phyloP scores from a whole-genome alignment of 306 rosid species.

The Adenanthera pavonina region DNA sequence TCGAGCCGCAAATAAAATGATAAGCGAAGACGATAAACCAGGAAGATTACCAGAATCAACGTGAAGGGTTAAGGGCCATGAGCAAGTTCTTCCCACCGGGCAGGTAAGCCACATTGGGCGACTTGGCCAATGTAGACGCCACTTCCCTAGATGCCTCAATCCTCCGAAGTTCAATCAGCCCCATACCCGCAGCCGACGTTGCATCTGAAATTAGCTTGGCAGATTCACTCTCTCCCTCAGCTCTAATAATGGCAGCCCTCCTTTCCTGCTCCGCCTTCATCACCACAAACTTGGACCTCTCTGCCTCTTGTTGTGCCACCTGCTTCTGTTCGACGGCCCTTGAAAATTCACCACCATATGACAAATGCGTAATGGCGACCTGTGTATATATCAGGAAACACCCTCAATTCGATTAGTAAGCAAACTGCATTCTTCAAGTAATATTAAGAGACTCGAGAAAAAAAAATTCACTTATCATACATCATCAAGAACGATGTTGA shows the following conservation, averaged over 20 bases:
- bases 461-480: constrained; percentile 28
- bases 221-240: constrained; percentile 92
- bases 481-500: constrained; percentile 84
- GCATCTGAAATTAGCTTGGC: constrained; percentile 92
- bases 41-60: constrained; percentile 60
- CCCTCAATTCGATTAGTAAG: background rate
- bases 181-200: constrained; percentile 67
- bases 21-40: constrained; percentile 5
- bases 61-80: constrained; percentile 68
- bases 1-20: background rate
- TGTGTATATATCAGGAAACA: background rate
- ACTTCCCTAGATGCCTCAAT: constrained; percentile 93
- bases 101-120: constrained; percentile 85
- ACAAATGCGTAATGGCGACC: constrained; percentile 82
- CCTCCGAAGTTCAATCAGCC: constrained; percentile 81
- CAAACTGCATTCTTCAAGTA: background rate
- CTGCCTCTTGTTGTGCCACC: constrained; percentile 98
- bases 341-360: constrained; percentile 77
- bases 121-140: constrained; percentile 73
- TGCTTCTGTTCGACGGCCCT: constrained; percentile 94
- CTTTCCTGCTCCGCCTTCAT: constrained; percentile 96
- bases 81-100: constrained; percentile 68
- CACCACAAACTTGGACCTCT: constrained; percentile 88
- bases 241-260: constrained; percentile 85
- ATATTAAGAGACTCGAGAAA: no score